phyloP scores from a whole-genome alignment of 352 stramenopile genomes.

The Phytophthora constricta region DNA sequence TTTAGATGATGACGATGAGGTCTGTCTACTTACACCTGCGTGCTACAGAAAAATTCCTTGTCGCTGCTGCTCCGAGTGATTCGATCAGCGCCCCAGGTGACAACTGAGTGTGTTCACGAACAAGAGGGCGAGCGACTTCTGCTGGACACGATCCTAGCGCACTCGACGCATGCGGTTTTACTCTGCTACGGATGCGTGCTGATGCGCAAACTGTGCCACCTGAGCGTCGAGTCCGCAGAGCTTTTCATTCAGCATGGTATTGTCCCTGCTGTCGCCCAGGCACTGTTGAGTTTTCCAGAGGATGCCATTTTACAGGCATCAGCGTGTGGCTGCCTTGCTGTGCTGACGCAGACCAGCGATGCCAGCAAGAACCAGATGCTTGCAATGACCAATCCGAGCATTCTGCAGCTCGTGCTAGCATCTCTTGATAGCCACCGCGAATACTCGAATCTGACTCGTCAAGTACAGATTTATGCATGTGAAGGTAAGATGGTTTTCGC shows the following conservation, averaged over 20 bases:
- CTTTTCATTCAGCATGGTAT: conserved; percentile 73
- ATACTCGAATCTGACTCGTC: conserved; percentile 75
- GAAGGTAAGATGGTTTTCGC: conserved; percentile 71
- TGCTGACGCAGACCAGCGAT: conserved; percentile 65
- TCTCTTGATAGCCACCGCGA: conserved; percentile 64
- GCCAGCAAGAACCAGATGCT: conserved; percentile 70
- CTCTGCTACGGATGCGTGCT: conserved; percentile 81
- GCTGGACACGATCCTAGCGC: conserved; percentile 60
- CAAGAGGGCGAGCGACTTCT: conserved; percentile 62
- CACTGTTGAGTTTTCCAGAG: conserved; percentile 60
- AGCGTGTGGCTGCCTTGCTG: conserved; percentile 63
- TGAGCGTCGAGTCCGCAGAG: conserved; percentile 66
- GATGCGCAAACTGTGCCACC: conserved; percentile 76
- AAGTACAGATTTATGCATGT: conserved; percentile 84
- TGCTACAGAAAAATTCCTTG: conserved; percentile 69
- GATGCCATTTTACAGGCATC: conserved; percentile 77
- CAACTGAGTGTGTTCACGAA: conserved; percentile 68
- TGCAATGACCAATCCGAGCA: conserved; percentile 39
- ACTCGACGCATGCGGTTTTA: conserved; percentile 68
- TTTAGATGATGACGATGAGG: neutral
- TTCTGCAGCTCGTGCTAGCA: conserved; percentile 52
- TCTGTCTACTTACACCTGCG: neutral
- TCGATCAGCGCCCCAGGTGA: conserved; percentile 67
- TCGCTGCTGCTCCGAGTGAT: conserved; percentile 69
- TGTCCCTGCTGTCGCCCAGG: conserved; percentile 52